A percentile compares a stretch with the other conserved stretches of the same genome.
phyloP scores from a whole-genome alignment of 2,329 filamentous ascomycete genomes.

The Didymella exigua region DNA sequence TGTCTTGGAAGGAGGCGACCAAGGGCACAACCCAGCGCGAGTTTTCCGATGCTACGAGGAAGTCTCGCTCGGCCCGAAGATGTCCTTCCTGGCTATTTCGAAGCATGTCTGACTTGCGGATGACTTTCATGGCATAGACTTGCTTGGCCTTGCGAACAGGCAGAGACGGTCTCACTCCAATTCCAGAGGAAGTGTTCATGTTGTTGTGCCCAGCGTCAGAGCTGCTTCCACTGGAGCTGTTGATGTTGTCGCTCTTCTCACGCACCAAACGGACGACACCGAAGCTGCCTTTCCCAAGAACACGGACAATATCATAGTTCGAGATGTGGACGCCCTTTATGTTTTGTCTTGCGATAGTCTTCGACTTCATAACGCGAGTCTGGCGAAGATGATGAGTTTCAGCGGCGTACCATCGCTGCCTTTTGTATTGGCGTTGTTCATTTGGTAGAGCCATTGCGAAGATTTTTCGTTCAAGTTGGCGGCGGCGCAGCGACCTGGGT shows the following conservation, averaged over 20 bases:
- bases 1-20: constrained; percentile 87
- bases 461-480: constrained; percentile 68
- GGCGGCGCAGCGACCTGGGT: constrained; percentile 65
- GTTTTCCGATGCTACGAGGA: constrained; percentile 85
- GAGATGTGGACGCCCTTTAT: constrained; percentile 60
- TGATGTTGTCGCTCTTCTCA: constrained; percentile 56
- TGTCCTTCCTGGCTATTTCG: constrained; percentile 91
- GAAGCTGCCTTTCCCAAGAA: constrained; percentile 92
- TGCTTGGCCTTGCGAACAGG: constrained; percentile 46
- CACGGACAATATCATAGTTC: constrained; percentile 79
- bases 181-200: constrained; percentile 10
- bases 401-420: constrained; percentile 65
- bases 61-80: constrained; percentile 86
- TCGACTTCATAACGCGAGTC: constrained; percentile 70
- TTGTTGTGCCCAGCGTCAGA: constrained; percentile 7
- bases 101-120: constrained; percentile 91
- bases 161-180: background rate
- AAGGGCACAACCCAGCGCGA: constrained; percentile 90
- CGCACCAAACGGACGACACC: constrained; percentile 87
- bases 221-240: constrained; percentile 18
- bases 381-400: constrained; percentile 80
- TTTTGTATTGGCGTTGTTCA: constrained; percentile 61
- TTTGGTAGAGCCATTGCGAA: constrained; percentile 60
- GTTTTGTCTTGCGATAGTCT: constrained; percentile 56
- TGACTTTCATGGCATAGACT: constrained; percentile 96